Conservation (phyloP, 495 filamentous ascomycete genomes). For the Clohesyomyces aquaticus region DNA sequence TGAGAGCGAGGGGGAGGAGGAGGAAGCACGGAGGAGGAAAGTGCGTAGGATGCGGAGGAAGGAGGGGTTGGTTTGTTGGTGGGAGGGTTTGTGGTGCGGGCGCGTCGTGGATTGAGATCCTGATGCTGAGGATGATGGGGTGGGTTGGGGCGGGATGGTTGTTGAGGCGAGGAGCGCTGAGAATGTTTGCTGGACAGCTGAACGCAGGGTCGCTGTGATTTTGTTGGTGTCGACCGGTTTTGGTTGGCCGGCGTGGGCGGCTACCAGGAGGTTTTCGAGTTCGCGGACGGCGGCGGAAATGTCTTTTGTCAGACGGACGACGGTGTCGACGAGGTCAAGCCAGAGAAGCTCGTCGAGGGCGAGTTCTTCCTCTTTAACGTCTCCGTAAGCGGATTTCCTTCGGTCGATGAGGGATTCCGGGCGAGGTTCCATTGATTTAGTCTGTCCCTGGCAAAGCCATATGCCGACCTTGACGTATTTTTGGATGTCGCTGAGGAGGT, state of each 20-base stretch:
- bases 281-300: conserved; percentile 40
- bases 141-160: conserved; percentile 41
- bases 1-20: conserved; percentile 79
- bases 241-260: conserved; percentile 2
- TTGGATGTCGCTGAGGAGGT: conserved; percentile 74
- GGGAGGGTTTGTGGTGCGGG: conserved; percentile 38
- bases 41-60: conserved; percentile 89
- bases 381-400: conserved; percentile 48
- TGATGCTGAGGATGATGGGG: conserved; percentile 56
- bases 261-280: conserved; percentile 12
- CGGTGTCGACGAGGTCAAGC: conserved; percentile 84
- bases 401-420: conserved; percentile 46
- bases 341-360: conserved; percentile 81
- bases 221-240: conserved; percentile 43
- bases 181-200: conserved; percentile 85
- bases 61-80: conserved; percentile 62
- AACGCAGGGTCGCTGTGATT: conserved; percentile 67
- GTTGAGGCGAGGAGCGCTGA: conserved; percentile 72
- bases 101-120: conserved; percentile 39
- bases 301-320: conserved; percentile 76
- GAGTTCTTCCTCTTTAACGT: conserved; percentile 59
- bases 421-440: conserved; percentile 55
- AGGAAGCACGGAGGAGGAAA: conserved; percentile 82
- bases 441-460: conserved; percentile 94
- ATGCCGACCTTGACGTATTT: conserved; percentile 90